Conservation (phyloP, 768 basidiomycete species). For the Hygrocybe coccinea region DNA sequence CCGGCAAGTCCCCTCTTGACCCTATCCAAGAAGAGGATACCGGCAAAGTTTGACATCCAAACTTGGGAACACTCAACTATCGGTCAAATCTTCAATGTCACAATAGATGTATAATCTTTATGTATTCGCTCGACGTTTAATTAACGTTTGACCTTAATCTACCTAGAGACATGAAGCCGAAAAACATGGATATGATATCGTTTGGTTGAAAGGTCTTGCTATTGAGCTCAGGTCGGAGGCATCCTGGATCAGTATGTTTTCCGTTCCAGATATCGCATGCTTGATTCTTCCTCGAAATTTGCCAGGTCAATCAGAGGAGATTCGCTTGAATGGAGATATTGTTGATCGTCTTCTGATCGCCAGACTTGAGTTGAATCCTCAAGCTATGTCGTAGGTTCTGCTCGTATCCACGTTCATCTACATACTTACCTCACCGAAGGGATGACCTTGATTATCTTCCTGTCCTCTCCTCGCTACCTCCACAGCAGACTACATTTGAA, state of each 20-base stretch:
- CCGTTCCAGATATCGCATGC: neutral
- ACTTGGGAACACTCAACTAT: conserved; percentile 76
- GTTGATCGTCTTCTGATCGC: conserved; percentile 79
- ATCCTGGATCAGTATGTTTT: conserved; percentile 39
- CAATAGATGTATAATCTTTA: conserved; percentile 59
- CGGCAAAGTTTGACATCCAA: conserved; percentile 47
- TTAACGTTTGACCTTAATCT: conserved; percentile 8
- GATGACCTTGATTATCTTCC: conserved; percentile 72
- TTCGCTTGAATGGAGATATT: conserved; percentile 51
- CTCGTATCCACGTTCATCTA: neutral
- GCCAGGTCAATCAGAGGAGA: conserved; percentile 26
- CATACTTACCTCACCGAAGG: conserved; percentile 32
- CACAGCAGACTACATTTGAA: conserved; percentile 78
- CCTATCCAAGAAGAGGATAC: conserved; percentile 44
- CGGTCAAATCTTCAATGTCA: conserved; percentile 65
- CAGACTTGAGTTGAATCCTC: conserved; percentile 74
- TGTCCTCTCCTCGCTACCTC: conserved; percentile 71
- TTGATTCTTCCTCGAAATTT: neutral
- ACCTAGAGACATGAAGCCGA: conserved; percentile 55
- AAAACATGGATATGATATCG: conserved; percentile 57
- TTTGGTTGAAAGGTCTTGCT: conserved; percentile 78
- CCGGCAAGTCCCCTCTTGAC: conserved; percentile 29
- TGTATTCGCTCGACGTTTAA: conserved; percentile 4
- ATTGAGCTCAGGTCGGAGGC: conserved; percentile 63
- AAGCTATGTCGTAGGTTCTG: conserved; percentile 57